A percentile compares a stretch with the other conserved stretches of the same genome.
Conservation (phyloP, 768 basidiomycete species). For the Daedaleopsis sinensis region DNA sequence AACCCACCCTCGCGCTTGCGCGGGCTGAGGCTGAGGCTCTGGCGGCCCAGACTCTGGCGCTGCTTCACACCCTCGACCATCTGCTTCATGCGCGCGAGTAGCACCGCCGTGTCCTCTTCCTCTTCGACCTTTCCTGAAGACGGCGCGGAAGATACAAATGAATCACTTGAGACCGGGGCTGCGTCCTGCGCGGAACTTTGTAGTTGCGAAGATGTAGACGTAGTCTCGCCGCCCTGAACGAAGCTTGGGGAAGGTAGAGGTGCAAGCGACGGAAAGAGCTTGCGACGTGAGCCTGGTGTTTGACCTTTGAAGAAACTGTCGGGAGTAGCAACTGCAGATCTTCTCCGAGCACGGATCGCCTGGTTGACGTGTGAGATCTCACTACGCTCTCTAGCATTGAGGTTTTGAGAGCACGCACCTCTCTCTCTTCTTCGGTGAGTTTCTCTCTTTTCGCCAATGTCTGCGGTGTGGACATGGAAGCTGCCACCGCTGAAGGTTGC, state of each 20-base stretch:
- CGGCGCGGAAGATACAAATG: not conserved
- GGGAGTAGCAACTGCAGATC: slow-evolving; percentile 55
- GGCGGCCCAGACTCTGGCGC: slow-evolving; percentile 31
- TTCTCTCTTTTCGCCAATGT: slow-evolving; percentile 24
- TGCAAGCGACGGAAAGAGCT: slow-evolving; percentile 27
- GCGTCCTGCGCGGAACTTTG: not conserved
- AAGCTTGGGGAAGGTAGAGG: slow-evolving; percentile 23
- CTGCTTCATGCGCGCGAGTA: slow-evolving; percentile 41
- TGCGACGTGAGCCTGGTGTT: slow-evolving; percentile 51
- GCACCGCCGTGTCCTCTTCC: slow-evolving; percentile 36
- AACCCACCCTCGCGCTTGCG: slow-evolving; percentile 27
- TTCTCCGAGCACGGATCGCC: slow-evolving; percentile 65
- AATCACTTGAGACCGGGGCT: not conserved
- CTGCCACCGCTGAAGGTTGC: not conserved
- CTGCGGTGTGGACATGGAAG: slow-evolving; percentile 8
- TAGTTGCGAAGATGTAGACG: not conserved
- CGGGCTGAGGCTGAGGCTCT: slow-evolving; percentile 22
- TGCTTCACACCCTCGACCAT: slow-evolving; percentile 41
- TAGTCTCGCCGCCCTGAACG: not conserved
- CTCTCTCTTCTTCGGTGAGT: slow-evolving; percentile 50
- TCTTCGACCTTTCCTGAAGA: slow-evolving; percentile 19
- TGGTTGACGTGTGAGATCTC: slow-evolving; percentile 16
- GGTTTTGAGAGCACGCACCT: slow-evolving; percentile 31
- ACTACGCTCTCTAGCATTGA: no score
- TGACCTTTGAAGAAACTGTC: slow-evolving; percentile 53